phyloP scores from a whole-genome alignment of 306 rosid species.

The Parietaria judaica region DNA sequence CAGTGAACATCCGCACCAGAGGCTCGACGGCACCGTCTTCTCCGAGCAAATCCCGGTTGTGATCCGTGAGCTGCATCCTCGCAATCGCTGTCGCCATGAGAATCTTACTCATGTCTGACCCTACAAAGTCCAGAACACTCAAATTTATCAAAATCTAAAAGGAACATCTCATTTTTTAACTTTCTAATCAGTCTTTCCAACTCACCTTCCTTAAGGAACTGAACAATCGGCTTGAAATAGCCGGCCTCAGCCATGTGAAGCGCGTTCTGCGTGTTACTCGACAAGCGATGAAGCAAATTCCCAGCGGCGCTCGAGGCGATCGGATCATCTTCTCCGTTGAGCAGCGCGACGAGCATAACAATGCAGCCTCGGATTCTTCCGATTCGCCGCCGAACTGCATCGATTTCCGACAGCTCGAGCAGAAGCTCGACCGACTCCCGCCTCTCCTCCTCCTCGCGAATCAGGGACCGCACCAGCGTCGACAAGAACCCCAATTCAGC shows the following conservation, averaged over 20 bases:
- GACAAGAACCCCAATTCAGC: slow-evolving; percentile 51
- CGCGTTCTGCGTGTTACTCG: slow-evolving; percentile 73
- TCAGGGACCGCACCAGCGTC: slow-evolving; percentile 58
- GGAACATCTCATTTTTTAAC: background rate
- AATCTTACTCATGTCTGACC: slow-evolving; percentile 89
- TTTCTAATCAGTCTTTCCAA: background rate
- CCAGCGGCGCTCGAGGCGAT: slow-evolving; percentile 59
- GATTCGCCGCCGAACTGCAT: slow-evolving; percentile 49
- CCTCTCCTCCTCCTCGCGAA: slow-evolving; percentile 69
- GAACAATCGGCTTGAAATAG: slow-evolving; percentile 71
- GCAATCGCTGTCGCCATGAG: slow-evolving; percentile 89
- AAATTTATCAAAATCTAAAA: too few relatives aligned
- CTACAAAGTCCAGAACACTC: slow-evolving; percentile 30
- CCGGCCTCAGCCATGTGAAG: slow-evolving; percentile 98
- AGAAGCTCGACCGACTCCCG: slow-evolving; percentile 73
- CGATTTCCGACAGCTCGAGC: slow-evolving; percentile 54
- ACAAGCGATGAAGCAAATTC: slow-evolving; percentile 56
- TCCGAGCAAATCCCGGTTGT: slow-evolving; percentile 63
- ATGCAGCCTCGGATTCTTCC: slow-evolving; percentile 89
- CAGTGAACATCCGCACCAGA: slow-evolving; percentile 54
- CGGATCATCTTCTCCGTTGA: slow-evolving; percentile 63
- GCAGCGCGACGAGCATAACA: slow-evolving; percentile 71
- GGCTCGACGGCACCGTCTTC: slow-evolving; percentile 75
- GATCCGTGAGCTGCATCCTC: slow-evolving; percentile 74
- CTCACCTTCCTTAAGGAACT: slow-evolving; percentile 66